phyloP scores from a whole-genome alignment of 2,329 filamentous ascomycete genomes.

The Aspergillus fructus region DNA sequence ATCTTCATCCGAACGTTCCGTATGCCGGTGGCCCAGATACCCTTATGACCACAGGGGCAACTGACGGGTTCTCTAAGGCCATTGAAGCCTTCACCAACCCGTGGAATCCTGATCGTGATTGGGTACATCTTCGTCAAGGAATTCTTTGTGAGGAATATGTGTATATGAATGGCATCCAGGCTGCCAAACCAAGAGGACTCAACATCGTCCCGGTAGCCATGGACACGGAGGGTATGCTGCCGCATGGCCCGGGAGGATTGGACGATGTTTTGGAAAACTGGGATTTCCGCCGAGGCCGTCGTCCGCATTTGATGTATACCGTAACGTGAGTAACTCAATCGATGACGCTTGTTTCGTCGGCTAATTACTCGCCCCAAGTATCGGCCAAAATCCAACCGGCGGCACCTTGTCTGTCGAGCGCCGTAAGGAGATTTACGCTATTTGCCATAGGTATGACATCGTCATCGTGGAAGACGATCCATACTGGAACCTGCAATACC shows the following conservation, averaged over 20 bases:
- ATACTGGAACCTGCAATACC: conserved; percentile 93
- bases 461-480: conserved; percentile 93
- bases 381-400: conserved; percentile 86
- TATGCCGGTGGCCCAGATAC: conserved; percentile 76
- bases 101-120: conserved; percentile 70
- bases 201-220: conserved; percentile 73
- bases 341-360: background rate
- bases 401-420: conserved; percentile 71
- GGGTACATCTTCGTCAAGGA: conserved; percentile 68
- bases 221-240: conserved; percentile 78
- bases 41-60: conserved; percentile 76
- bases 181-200: conserved; percentile 66
- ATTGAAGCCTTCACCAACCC: conserved; percentile 73
- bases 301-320: conserved; percentile 84
- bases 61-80: conserved; percentile 79
- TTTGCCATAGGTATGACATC: conserved; percentile 82
- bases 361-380: conserved; percentile 45
- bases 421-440: conserved; percentile 72
- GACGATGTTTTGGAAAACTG: conserved; percentile 78
- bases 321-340: conserved; percentile 64
- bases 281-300: conserved; percentile 70
- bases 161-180: conserved; percentile 74
- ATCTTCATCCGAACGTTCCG: conserved; percentile 77
- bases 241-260: conserved; percentile 69
- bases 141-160: conserved; percentile 77